These are phyloP conservation scores for Pichia inconspicua DNA, from an alignment of 1,139 yeast species.

Conservation along the genomic window DNA sequence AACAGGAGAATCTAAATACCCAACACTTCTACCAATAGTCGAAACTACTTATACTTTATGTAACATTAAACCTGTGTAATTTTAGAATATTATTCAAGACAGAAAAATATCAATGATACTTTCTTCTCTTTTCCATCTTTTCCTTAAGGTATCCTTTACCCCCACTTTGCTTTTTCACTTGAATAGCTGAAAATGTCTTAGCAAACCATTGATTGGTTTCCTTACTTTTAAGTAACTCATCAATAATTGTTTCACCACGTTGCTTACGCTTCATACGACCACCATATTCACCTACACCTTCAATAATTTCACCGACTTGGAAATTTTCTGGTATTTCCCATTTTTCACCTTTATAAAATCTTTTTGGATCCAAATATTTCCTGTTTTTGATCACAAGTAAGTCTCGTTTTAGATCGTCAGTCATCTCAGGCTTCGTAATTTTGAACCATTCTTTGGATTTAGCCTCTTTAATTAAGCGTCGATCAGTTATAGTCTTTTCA, in stretches of 20 bases:
- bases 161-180: slow-evolving; percentile 66
- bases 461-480: slow-evolving; percentile 35
- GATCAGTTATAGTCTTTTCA: slow-evolving; percentile 22
- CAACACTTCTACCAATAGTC: background rate
- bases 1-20: slow-evolving; percentile 21
- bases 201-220: slow-evolving; percentile 71
- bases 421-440: slow-evolving; percentile 73
- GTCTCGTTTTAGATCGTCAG: slow-evolving; percentile 69
- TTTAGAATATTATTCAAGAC: background rate
- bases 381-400: slow-evolving; percentile 74
- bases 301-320: slow-evolving; percentile 82
- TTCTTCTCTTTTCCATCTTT: slow-evolving; percentile 53
- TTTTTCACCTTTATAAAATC: slow-evolving; percentile 85
- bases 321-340: slow-evolving; percentile 77
- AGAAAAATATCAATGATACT: slow-evolving; percentile 23
- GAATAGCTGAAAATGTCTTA: slow-evolving; percentile 77
- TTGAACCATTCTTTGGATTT: slow-evolving; percentile 61
- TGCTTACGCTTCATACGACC: slow-evolving; percentile 63
- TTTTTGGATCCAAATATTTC: slow-evolving; percentile 87
- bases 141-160: slow-evolving; percentile 62
- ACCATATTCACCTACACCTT: slow-evolving; percentile 73
- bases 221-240: slow-evolving; percentile 70
- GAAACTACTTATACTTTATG: background rate
- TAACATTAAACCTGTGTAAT: background rate
- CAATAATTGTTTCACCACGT: slow-evolving; percentile 71